These are phyloP conservation scores for Cadophora sp. DNA, from an alignment of 2,329 filamentous ascomycete species.

Conservation along the genomic window DNA sequence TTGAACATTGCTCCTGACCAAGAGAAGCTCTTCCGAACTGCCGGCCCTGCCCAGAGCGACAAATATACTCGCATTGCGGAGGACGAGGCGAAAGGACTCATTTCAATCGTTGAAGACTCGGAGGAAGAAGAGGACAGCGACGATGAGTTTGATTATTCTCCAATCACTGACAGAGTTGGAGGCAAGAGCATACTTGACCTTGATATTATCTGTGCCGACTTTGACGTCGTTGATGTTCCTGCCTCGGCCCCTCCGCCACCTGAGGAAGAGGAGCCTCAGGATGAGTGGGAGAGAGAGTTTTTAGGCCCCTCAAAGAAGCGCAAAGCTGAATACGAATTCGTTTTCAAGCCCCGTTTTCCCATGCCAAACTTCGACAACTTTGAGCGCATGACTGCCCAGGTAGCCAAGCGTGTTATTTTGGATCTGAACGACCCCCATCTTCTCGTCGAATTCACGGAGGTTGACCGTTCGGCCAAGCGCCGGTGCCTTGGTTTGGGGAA, in stretches of 20 bases:
- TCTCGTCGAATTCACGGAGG: constrained; percentile 78
- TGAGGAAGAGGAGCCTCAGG: constrained; percentile 53
- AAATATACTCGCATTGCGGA: constrained; percentile 65
- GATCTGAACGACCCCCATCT: constrained; percentile 90
- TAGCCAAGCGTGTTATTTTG: constrained; percentile 80
- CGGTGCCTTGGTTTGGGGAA: constrained; percentile 50
- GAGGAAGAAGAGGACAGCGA: constrained; percentile 50
- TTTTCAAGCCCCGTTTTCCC: constrained; percentile 63
- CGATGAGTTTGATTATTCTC: constrained; percentile 57
- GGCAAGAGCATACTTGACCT: constrained; percentile 83
- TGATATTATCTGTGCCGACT: constrained; percentile 85
- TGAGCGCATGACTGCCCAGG: constrained; percentile 71
- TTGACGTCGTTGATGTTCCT: constrained; percentile 56
- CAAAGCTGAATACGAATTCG: constrained; percentile 65
- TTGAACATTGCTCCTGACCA: constrained; percentile 87
- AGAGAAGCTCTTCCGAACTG: constrained; percentile 83
- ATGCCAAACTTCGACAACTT: constrained; percentile 83
- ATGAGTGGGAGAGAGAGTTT: constrained; percentile 70
- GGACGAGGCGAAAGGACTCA: constrained; percentile 54
- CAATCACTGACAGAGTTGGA: constrained; percentile 70
- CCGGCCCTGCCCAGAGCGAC: constrained; percentile 59
- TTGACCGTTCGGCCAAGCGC: constrained; percentile 67
- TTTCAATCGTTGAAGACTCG: constrained; percentile 51
- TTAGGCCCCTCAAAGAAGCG: constrained; percentile 64
- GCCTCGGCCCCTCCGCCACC: constrained; percentile 34